Evolutionary conservation across 2,329 filamentous ascomycete species (phyloP).

Genomic region (Seiridium unicorne): DNA sequence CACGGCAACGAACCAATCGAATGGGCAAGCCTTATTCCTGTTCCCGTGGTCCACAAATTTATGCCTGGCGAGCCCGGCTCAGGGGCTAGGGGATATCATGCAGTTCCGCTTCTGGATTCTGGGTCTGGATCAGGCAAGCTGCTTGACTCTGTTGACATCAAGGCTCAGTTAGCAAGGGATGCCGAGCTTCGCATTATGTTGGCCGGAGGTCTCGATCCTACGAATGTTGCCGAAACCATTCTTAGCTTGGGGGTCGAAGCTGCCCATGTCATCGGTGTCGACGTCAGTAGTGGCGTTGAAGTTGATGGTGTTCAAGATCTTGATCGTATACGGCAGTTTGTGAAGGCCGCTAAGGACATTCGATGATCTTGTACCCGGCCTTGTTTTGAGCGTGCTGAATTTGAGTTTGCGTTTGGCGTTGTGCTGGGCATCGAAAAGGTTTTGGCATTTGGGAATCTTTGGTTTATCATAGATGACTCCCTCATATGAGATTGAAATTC

Average conservation of each 20-base stretch:
- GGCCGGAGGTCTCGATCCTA: conserved; percentile 79
- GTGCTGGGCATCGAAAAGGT: background rate
- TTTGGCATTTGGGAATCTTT: background rate
- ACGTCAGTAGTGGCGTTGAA: conserved; percentile 94
- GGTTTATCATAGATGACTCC: no score
- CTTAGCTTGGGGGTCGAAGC: conserved; percentile 58
- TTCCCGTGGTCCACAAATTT: conserved; percentile 88
- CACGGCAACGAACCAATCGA: conserved; percentile 91
- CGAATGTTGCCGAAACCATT: conserved; percentile 72
- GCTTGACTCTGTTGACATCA: conserved; percentile 70
- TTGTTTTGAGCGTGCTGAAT: background rate
- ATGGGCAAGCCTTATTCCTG: conserved; percentile 85
- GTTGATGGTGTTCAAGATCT: conserved; percentile 77
- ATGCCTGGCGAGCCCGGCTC: conserved; percentile 72
- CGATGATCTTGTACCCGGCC: background rate
- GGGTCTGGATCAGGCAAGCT: conserved; percentile 80
- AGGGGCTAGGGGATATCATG: conserved; percentile 75
- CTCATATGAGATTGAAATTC: no score
- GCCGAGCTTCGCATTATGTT: conserved; percentile 72
- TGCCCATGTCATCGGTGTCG: conserved; percentile 73
- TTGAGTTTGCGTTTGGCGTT: background rate
- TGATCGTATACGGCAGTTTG: conserved; percentile 77
- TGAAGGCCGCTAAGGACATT: conserved; percentile 65
- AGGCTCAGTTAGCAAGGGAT: conserved; percentile 64
- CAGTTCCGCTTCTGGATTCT: conserved; percentile 81